Base-by-base conservation (phyloP, 129 eudicot species). In the Apium graveolens region DNA sequence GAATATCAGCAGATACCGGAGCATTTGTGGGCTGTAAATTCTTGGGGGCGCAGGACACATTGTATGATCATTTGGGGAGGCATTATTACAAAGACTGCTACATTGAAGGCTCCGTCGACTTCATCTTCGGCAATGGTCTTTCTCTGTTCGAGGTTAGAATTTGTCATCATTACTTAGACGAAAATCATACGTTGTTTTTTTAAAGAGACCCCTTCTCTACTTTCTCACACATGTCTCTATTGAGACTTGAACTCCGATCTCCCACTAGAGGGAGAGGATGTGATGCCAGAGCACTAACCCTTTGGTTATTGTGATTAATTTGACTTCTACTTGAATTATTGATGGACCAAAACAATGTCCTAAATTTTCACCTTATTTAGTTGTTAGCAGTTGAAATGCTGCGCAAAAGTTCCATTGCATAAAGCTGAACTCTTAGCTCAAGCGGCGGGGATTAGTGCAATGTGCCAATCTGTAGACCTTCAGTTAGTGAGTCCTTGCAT, bases 41-140 rank as follows among this genome's bases (percentile, higher is more conserved):
- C 82, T 83, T 90, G 86, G 97, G 98, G 32, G 97, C 96, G 29
- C 97, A 96, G 76, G 99, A 96, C 76, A 96, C 99, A 1, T 87
- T 96, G 10, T 96, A 90, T 83, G 97, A 92, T 81, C 95, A 96
- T 45, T 71, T 84, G 80, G 99, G 99, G 3, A 87, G 96, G 81
- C 99, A 96, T 80, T 96, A 96, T 77, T 96, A 88, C 87, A 92
- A 96, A 74, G 97, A 89, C 62, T 96, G 99, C 78, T 92, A 90
- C 78, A 92, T 96, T 53, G 97, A 96, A 80, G 99, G 99, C 70
- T 86, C 97, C 1, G 97, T 96, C 7, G 99, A 96, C 77, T 96
- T 96, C 87, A 92, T 96, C 75, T 96, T 96, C 80, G 99, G 99
- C 83, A 89, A 92, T 68, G 97, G 89, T 18, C 96, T 90, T 31